Conservation (phyloP, 805 yeast species). For the Maudiozyma turicensis region DNA sequence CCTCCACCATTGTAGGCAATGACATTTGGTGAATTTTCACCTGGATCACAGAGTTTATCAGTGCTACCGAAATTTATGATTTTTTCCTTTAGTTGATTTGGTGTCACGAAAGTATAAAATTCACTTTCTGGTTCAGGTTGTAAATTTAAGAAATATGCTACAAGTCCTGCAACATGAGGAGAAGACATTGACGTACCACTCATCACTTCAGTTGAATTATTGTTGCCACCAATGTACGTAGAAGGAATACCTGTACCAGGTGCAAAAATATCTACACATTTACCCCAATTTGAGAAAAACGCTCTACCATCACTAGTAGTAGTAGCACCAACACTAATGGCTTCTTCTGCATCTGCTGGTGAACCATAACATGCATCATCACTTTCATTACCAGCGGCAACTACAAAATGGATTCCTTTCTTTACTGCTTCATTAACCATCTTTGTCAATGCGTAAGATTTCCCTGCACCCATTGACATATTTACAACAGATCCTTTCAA, state of each 20-base stretch:
- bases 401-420: constrained; percentile 83
- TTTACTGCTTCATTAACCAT: constrained; percentile 83
- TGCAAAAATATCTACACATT: constrained; percentile 91
- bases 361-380: constrained; percentile 85
- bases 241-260: constrained; percentile 88
- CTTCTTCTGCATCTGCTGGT: constrained; percentile 76
- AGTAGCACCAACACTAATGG: constrained; percentile 92
- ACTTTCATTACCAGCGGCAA: constrained; percentile 92
- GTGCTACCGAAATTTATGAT: constrained; percentile 58
- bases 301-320: constrained; percentile 84
- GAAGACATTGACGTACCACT: constrained; percentile 99
- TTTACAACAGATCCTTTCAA: constrained; percentile 81
- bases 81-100: constrained; percentile 65
- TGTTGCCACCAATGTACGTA: constrained; percentile 61
- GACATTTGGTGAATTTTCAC: constrained; percentile 64
- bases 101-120: constrained; percentile 46
- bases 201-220: constrained; percentile 63
- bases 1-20: constrained; percentile 78
- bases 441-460: constrained; percentile 70
- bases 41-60: constrained; percentile 47
- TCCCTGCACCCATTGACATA: constrained; percentile 90
- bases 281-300: constrained; percentile 88
- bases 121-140: constrained; percentile 66
- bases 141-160: constrained; percentile 77
- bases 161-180: constrained; percentile 87